Conservation (phyloP, 2,329 filamentous ascomycete species). For the Claviceps purpurea region DNA sequence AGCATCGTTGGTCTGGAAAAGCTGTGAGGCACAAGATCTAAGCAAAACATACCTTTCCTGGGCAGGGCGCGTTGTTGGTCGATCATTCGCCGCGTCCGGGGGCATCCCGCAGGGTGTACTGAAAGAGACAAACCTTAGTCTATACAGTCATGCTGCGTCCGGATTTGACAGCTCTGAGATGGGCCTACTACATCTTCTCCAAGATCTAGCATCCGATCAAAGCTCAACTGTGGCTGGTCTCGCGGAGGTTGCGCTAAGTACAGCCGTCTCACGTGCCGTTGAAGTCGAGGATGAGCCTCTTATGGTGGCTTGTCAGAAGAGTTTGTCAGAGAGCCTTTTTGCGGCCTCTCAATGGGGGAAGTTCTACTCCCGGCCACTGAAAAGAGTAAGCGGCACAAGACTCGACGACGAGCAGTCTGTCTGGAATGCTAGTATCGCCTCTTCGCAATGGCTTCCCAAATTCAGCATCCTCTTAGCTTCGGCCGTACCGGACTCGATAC, state of each 20-base stretch:
- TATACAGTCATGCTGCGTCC: slow-evolving; percentile 33
- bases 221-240: slow-evolving; percentile 43
- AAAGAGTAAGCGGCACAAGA: slow-evolving; percentile 15
- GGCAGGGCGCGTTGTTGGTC: slow-evolving; percentile 73
- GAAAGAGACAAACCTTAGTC: slow-evolving; percentile 42
- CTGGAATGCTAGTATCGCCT: slow-evolving; percentile 27
- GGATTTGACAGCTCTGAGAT: slow-evolving; percentile 46
- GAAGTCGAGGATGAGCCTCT: slow-evolving; percentile 33
- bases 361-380: slow-evolving; percentile 43
- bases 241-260: slow-evolving; percentile 46
- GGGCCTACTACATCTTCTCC: slow-evolving; percentile 47
- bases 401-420: slow-evolving; percentile 11
- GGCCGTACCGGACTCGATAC: slow-evolving; percentile 46
- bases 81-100: slow-evolving; percentile 68
- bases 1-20: slow-evolving; percentile 61
- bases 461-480: slow-evolving; percentile 49
- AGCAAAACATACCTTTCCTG: slow-evolving; percentile 65
- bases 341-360: slow-evolving; percentile 42
- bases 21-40: slow-evolving; percentile 49
- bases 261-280: slow-evolving; percentile 40
- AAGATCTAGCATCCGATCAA: slow-evolving; percentile 45
- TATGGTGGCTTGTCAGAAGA: slow-evolving; percentile 35
- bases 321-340: slow-evolving; percentile 37
- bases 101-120: slow-evolving; percentile 47
- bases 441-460: slow-evolving; percentile 44